Evolutionary conservation across 2,329 filamentous ascomycete species (phyloP).

Genomic region (Fusarium paranaense): DNA sequence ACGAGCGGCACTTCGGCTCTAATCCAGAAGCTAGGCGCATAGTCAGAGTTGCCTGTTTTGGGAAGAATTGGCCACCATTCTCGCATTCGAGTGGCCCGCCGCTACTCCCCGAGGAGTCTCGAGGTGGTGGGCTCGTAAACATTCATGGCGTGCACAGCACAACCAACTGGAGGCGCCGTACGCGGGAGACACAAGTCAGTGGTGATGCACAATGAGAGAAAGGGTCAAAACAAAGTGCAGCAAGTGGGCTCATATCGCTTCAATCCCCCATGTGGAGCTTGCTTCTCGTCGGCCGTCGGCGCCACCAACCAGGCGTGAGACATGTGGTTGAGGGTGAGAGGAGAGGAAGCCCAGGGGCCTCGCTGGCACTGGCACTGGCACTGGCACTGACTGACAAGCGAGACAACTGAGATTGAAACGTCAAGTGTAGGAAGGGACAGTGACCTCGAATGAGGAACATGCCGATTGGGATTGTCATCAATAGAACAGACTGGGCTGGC

Average conservation of each 20-base stretch:
- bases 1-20: constrained; percentile 29
- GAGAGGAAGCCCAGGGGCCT: constrained; percentile 3
- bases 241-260: constrained; percentile 30
- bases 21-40: constrained; percentile 20
- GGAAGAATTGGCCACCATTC: constrained; percentile 33
- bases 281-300: constrained; percentile 20
- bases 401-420: constrained; percentile 1
- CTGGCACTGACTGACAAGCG: constrained; percentile 7
- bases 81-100: constrained; percentile 32
- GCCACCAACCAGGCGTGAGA: constrained; percentile 35
- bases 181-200: constrained; percentile 17
- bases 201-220: constrained; percentile 27
- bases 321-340: constrained; percentile 18
- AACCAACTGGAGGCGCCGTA: constrained; percentile 37
- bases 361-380: background rate
- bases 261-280: constrained; percentile 24
- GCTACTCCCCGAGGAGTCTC: constrained; percentile 18
- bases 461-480: constrained; percentile 29
- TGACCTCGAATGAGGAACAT: background rate
- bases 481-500: constrained; percentile 16
- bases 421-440: background rate
- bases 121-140: constrained; percentile 37
- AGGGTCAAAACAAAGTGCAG: constrained; percentile 27
- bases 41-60: constrained; percentile 33
- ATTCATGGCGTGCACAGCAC: constrained; percentile 17